Base-by-base conservation (phyloP, 106 monocot species). In the Phalaenopsis aphrodite region DNA sequence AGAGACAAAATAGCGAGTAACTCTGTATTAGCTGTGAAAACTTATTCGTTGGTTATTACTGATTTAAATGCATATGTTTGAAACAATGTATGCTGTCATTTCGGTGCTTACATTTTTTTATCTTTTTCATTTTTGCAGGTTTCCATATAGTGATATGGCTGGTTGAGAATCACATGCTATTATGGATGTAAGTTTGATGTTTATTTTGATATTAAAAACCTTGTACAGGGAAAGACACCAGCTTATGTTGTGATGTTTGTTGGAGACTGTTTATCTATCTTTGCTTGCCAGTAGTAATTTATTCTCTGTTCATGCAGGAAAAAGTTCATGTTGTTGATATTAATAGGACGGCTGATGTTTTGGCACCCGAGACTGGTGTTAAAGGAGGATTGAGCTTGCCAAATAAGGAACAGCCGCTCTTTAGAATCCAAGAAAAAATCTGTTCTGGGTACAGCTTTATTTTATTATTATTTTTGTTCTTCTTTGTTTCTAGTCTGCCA, bases 351-450 rank as follows among this genome's bases (percentile, higher is more conserved):
- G 55, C 57, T 2, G 72, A 55, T 21, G 78, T 83, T 57, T 73
- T 83, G 36, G 72, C 48, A 74, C 83, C 83, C 1, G 83, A 83
- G 16, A 49, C 1, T 42, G 24, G 42, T 57, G 49, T 42, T 39
- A 78, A 74, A 18, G 78, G 83, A 55, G 83, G 83, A 41, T 23
- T 83, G 36, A 73, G 72, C 66, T 42, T 83, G 52, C 72, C 78
- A 1, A 67, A 19, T 39, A 82, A 68, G 56, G 83, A 74, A 1
- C 72, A 57, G 1, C 15, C 74, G 15, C 56, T 83, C 55, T 83
- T 83, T 37, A 83, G 43, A 21, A 42, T 78, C 9, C 69, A 78
- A 78, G 52, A 21, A 78, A 42, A 83, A 83, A 78, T 83, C 83
- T 5, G 37, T 78, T 72, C 42, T 83, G 42, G 83, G 83, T 78